Evolutionary conservation across 2,329 filamentous ascomycete species (phyloP), one percentile per base, ranked within the genome.

Genomic region (Scedosporium boydii): DNA sequence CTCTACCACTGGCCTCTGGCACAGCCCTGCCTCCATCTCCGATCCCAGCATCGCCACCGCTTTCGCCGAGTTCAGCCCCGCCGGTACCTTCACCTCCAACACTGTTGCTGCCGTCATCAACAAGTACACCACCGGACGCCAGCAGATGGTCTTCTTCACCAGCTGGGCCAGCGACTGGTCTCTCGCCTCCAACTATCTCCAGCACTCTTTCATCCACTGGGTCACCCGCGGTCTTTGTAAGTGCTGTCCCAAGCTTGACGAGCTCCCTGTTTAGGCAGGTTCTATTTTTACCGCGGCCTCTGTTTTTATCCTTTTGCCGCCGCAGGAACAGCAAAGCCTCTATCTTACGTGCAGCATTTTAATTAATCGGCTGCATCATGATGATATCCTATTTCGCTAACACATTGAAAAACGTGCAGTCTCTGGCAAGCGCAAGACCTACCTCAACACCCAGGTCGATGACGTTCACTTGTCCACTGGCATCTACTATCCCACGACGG

Each of bases 131-230:
- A 41, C 56, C 12, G 78, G 77, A 14, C 78, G 84, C 64, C 76
- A 86, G 72, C 83, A 87, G 71, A 84, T 87, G 81, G 83, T 79
- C 3, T 86, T 82, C 74, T 86, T 86, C 73, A 78, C 81, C 61
- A 72, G 75, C 16, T 85, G 82, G 60, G 74, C 74, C 10, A 73
- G 72, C 23, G 73, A 74, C 59, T 77, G 75, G 76, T 73, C 70
- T 64, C 66, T 77, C 14, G 79, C 82, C 2, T 83, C 81, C 67
- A 85, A 78, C 70, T 84, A 79, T 67, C 70, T 86, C 58, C 83
- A 86, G 71, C 84, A 87, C 71, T 77, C 83, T 10, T 86, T 81
- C 78, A 86, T 87, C 64, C 80, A 80, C 66, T 87, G 83, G 84
- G 69, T 84, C 41, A 86, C 84, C 4, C 78, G 82, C 64, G 84